Base-by-base conservation (phyloP, 169 alveolate species). In the Nephromyces sp. region DNA sequence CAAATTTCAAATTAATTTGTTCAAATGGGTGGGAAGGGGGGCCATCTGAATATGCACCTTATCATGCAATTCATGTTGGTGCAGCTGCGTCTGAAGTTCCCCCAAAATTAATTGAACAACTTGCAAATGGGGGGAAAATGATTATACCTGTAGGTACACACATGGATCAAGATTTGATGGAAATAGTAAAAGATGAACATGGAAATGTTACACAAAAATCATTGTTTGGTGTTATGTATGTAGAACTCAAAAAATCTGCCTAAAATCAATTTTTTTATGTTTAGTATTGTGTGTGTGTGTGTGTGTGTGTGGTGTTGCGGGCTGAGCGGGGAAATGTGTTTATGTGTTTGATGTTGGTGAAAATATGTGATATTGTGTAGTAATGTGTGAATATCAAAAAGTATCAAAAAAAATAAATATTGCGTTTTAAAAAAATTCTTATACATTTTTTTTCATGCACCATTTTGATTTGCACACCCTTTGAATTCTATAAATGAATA, bases 31-130 rank as follows among this genome's bases (percentile, higher is more conserved):
- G 95, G 82, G n/a, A 62, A 27, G 95, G 95, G 2, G 82, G 67
- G 75, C 57, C 72, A 32, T 51, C 85, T 34, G 67, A 74, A 51
- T 43, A 3, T 8, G 93, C 88, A 5, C 93, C 95, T 24, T 90
- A 87, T 82, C 80, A 88, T 73, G 93, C 84, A 22, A 90, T 90
- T 32, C 93, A 88, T 77, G 95, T 90, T 24, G 93, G 95, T 21
- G 95, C 95, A 22, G 92, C 92, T 5, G 88, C 91, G 3, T 79
- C 75, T 15, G 64, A 63, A 29, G 74, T 90, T 15, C 95, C 95
- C 6, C 52, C 72, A 25, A 83, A 70, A 8, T 74, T 90, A 33
- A 52, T 88, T 6, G 85, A 85, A 2, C 91, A 90, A 74, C 86
- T 90, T 15, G 87, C 81, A 70, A 43, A n/a, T 29, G 92, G 91